Evolutionary conservation across 2,329 filamentous ascomycete genomes (phyloP).

Genomic region (Coleophoma eucalyptorum): DNA sequence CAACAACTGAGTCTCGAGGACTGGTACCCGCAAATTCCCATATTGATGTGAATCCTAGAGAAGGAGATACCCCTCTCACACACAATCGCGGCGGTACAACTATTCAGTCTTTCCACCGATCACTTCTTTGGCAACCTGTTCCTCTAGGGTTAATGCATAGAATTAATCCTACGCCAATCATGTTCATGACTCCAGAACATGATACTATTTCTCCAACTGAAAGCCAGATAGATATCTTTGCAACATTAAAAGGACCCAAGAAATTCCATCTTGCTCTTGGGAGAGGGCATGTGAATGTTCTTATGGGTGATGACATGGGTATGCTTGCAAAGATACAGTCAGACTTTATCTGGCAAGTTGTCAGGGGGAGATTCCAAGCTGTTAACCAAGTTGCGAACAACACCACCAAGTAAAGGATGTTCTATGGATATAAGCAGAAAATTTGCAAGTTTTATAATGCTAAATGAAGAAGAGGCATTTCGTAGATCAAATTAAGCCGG

Average conservation of each 20-base stretch:
- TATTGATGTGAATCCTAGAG: background rate
- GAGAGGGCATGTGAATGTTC: constrained; percentile 22
- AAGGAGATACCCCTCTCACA: background rate
- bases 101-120: background rate
- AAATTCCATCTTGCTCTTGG: constrained; percentile 13
- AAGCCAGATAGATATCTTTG: constrained; percentile 15
- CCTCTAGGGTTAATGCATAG: background rate
- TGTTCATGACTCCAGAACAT: background rate
- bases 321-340: constrained; percentile 13
- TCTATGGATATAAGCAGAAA: too few species aligned
- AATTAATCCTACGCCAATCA: background rate
- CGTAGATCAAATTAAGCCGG: too few species aligned
- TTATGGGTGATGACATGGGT: constrained; percentile 16
- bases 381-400: background rate
- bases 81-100: background rate
- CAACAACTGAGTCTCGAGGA: background rate
- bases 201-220: constrained; percentile 1
- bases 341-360: constrained; percentile 12
- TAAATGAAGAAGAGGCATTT: too few species aligned
- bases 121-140: background rate
- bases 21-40: background rate
- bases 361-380: background rate
- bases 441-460: too few species aligned
- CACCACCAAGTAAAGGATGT: too few species aligned
- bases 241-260: constrained; percentile 19